Conservation (phyloP, 345 rosid genomes). For the Mercurialis annua region DNA sequence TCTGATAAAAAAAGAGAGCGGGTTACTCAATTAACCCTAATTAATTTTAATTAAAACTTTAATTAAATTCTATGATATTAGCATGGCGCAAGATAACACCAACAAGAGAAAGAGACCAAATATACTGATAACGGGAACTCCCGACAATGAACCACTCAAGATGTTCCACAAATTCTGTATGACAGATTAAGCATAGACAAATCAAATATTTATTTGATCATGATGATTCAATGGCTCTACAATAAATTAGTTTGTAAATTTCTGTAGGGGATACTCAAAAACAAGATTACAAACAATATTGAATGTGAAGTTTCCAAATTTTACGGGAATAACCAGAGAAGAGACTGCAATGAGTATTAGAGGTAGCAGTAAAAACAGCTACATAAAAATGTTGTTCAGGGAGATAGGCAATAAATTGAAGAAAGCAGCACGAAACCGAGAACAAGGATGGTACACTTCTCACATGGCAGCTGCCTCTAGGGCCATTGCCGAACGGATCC, state of each 20-base stretch:
- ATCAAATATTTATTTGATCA: neutral
- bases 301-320: constrained; percentile 46
- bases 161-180: constrained; percentile 63
- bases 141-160: constrained; percentile 75
- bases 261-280: constrained; percentile 59
- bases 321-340: neutral
- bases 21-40: no score
- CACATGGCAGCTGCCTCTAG: constrained; percentile 76
- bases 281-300: constrained; percentile 72
- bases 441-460: constrained; percentile 54
- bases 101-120: constrained; percentile 47
- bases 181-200: constrained; percentile 57
- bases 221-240: neutral
- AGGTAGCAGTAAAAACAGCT: neutral
- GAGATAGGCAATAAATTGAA: constrained; percentile 47
- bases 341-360: constrained; percentile 6
- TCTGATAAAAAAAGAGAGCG: no score
- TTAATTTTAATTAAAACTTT: no score
- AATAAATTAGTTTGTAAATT: neutral
- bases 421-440: constrained; percentile 30
- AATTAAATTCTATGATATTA: no score
- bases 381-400: constrained; percentile 23
- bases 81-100: constrained; percentile 46
- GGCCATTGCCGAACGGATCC: constrained; percentile 58
- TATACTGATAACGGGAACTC: constrained; percentile 83